Evolutionary conservation across 352 stramenopile species (phyloP).

Genomic region (Thalassiosira ordinaria): DNA sequence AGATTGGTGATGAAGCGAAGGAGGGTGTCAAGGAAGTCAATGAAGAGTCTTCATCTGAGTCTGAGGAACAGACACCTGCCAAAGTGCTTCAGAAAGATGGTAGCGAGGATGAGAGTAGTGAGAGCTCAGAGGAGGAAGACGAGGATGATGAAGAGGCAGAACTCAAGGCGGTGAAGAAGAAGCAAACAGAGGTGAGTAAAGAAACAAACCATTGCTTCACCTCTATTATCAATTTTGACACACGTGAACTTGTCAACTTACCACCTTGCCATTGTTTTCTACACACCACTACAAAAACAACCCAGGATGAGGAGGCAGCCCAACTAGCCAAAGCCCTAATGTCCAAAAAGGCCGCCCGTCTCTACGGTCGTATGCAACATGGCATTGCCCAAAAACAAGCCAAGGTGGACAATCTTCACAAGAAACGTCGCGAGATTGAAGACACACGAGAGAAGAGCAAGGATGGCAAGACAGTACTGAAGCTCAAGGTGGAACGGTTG

Average conservation of each 20-base stretch:
- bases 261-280: too few relatives aligned
- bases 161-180: conserved; percentile 51
- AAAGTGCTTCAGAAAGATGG: conserved; percentile 6
- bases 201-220: too few relatives aligned
- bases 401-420: conserved; percentile 87
- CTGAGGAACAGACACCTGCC: neutral
- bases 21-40: too few relatives aligned
- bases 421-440: conserved; percentile 74
- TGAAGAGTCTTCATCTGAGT: neutral
- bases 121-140: too few relatives aligned
- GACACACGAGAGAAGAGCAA: conserved; percentile 68
- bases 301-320: conserved; percentile 87
- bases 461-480: conserved; percentile 72
- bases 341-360: conserved; percentile 88
- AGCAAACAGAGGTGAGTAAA: conserved; percentile 53
- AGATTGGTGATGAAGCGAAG: too few relatives aligned
- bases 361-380: conserved; percentile 89
- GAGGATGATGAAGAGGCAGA: conserved; percentile 82
- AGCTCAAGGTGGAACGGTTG: conserved; percentile 88
- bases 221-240: too few relatives aligned
- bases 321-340: conserved; percentile 92
- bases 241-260: too few relatives aligned
- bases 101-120: conserved; percentile 26
- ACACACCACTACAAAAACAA: too few relatives aligned
- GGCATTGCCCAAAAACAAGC: conserved; percentile 89